Evolutionary conservation across 257 asterid species (phyloP).

Genomic region (Solanum pimpinellifolium): DNA sequence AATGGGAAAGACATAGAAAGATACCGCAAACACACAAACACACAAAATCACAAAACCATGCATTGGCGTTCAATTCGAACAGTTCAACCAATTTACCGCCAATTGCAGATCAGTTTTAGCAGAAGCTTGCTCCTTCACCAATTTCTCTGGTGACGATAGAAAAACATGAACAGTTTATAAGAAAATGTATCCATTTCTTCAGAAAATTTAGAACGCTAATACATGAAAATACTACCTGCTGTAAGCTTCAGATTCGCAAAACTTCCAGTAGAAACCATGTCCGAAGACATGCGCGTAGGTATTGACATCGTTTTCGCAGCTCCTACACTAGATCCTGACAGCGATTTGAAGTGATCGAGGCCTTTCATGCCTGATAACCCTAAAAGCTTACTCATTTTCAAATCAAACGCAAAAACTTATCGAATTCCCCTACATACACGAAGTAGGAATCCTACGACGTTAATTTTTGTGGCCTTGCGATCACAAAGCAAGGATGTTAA

Average conservation of each 20-base stretch:
- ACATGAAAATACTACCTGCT: conserved; percentile 42
- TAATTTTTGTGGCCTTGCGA: background rate
- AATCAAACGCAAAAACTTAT: background rate
- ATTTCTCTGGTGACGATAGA: conserved; percentile 45
- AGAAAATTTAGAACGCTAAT: background rate
- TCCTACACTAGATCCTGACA: conserved; percentile 33
- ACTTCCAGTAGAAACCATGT: conserved; percentile 56
- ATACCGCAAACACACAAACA: background rate
- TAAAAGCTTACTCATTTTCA: conserved; percentile 48
- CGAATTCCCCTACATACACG: background rate
- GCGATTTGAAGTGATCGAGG: conserved; percentile 45
- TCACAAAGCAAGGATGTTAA: background rate
- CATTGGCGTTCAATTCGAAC: background rate
- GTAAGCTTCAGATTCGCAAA: conserved; percentile 78
- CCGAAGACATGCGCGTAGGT: conserved; percentile 35
- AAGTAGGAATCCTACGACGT: background rate
- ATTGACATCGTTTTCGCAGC: conserved; percentile 29
- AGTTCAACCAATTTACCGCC: conserved; percentile 42
- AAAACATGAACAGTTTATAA: background rate
- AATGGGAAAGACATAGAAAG: background rate
- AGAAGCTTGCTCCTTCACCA: conserved; percentile 93
- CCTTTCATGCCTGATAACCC: conserved; percentile 66
- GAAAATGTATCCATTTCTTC: background rate
- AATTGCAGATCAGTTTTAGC: conserved; percentile 69
- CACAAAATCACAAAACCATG: background rate